Conservation (phyloP, 768 basidiomycete species). For the Artomyces pyxidatus region DNA sequence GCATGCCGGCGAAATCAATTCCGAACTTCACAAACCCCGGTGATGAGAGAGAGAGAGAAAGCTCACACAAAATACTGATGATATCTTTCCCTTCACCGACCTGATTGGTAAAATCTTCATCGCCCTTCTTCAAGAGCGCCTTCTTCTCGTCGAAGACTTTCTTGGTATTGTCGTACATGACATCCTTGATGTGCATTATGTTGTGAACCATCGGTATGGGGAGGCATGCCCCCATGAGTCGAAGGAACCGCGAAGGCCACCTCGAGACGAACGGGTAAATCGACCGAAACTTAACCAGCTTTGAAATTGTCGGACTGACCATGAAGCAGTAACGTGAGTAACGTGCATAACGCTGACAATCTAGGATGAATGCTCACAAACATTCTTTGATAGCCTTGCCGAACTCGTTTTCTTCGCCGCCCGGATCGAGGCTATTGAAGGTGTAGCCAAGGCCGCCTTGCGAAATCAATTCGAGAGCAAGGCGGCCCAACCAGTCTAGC, state of each 20-base stretch:
- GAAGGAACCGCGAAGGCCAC: constrained; percentile 23
- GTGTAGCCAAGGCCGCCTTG: constrained; percentile 19
- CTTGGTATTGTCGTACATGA: constrained; percentile 29
- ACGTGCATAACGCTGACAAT: too few relatives aligned
- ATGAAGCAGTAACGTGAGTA: background rate
- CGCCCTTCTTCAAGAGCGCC: constrained; percentile 25
- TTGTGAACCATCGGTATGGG: constrained; percentile 26
- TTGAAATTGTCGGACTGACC: constrained; percentile 8
- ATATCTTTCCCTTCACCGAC: constrained; percentile 36
- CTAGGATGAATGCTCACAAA: background rate
- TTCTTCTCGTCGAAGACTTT: constrained; percentile 32
- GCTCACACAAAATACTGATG: constrained; percentile 37
- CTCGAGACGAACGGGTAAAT: constrained; percentile 13
- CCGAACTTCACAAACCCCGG: too few relatives aligned
- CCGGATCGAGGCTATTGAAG: constrained; percentile 14
- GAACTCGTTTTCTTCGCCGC: constrained; percentile 7
- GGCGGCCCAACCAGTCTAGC: constrained; percentile 12
- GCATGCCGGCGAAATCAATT: background rate
- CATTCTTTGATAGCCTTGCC: constrained; percentile 15
- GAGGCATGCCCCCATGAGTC: constrained; percentile 23
- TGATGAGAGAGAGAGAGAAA: background rate
- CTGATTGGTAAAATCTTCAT: constrained; percentile 25
- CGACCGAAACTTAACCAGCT: background rate
- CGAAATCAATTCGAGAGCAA: constrained; percentile 18
- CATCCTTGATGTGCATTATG: constrained; percentile 27